These are phyloP conservation scores for Scheffersomyces cryptocercus DNA, from an alignment of 1,139 yeast species.

Conservation along the genomic window DNA sequence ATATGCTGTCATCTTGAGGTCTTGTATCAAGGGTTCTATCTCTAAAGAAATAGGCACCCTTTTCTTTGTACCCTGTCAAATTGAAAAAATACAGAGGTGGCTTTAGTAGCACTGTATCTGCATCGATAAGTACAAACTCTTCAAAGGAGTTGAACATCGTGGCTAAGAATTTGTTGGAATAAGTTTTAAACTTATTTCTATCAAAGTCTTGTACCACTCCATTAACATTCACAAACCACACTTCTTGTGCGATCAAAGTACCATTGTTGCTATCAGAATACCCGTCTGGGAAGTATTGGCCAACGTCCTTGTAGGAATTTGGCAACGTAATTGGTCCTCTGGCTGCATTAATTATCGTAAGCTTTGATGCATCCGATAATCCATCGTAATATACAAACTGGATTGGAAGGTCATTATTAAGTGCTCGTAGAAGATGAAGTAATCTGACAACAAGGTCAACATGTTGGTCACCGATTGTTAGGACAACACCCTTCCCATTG, in stretches of 20 bases:
- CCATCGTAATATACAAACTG: conserved; percentile 26
- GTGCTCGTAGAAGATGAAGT: conserved; percentile 29
- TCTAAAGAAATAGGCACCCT: conserved; percentile 21
- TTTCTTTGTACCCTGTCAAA: conserved; percentile 10
- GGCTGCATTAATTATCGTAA: conserved; percentile 21
- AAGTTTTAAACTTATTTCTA: conserved; percentile 31
- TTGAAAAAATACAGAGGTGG: conserved; percentile 16
- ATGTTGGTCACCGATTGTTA: conserved; percentile 29
- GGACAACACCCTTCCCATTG: conserved; percentile 39
- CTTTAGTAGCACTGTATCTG: conserved; percentile 19
- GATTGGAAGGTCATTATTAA: conserved; percentile 35
- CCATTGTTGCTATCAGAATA: conserved; percentile 24
- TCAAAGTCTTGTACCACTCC: conserved; percentile 28
- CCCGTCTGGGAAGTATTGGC: conserved; percentile 4
- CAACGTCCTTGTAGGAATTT: too few species aligned
- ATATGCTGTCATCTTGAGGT: conserved; percentile 27
- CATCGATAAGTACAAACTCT: conserved; percentile 21
- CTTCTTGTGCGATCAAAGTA: conserved; percentile 36
- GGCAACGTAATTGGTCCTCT: too few species aligned
- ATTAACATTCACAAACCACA: conserved; percentile 46
- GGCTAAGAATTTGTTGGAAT: conserved; percentile 53
- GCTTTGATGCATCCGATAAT: conserved; percentile 24
- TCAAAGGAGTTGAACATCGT: conserved; percentile 20
- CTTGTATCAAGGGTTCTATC: conserved; percentile 29
- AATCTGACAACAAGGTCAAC: conserved; percentile 29